Percentiles rank a stretch among this genome's conserved stretches.
phyloP scores from a whole-genome alignment of 805 yeast genomes.

The Yamadazyma scolyti region DNA sequence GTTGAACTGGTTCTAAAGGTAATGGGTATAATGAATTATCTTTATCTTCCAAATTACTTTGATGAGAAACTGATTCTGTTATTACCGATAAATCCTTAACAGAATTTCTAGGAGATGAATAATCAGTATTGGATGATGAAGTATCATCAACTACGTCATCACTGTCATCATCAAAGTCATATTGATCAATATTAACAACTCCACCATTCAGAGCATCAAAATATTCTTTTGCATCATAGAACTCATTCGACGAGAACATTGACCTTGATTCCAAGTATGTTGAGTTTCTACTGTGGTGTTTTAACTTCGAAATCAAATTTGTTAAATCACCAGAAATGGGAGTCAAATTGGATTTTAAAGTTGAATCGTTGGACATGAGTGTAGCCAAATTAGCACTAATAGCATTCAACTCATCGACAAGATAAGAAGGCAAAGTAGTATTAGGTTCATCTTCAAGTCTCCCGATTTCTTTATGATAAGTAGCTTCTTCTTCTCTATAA shows the following conservation, averaged over 20 bases:
- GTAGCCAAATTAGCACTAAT: slow-evolving; percentile 10
- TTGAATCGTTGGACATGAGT: slow-evolving; percentile 2
- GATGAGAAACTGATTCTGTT: slow-evolving; percentile 4
- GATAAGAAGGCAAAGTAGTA: slow-evolving; percentile 13
- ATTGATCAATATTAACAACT: slow-evolving; percentile 46
- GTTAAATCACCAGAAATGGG: slow-evolving; percentile 17
- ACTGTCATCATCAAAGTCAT: slow-evolving; percentile 14
- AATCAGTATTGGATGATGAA: slow-evolving; percentile 12
- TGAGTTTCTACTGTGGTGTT: slow-evolving; percentile 9
- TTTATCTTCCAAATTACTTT: slow-evolving; percentile 9
- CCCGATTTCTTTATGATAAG: slow-evolving; percentile 7
- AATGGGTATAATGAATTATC: slow-evolving; percentile 61
- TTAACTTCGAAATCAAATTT: slow-evolving; percentile 13
- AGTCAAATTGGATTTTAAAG: slow-evolving; percentile 2
- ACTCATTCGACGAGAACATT: slow-evolving; percentile 28
- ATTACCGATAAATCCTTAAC: slow-evolving; percentile 6
- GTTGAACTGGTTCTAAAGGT: slow-evolving; percentile 43
- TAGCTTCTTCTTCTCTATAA: slow-evolving; percentile 4
- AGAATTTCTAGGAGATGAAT: slow-evolving; percentile 12
- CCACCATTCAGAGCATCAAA: slow-evolving; percentile 46
- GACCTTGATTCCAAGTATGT: slow-evolving; percentile 22
- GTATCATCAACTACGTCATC: slow-evolving; percentile 17
- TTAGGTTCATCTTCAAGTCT: slow-evolving; percentile 9
- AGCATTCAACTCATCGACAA: slow-evolving; percentile 19
- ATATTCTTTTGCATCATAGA: slow-evolving; percentile 64